Percentiles rank a stretch among this genome's conserved stretches.
These are phyloP conservation scores for Cladosporium sp. DNA, from an alignment of 2,329 filamentous ascomycete genomes.

Conservation along the genomic window DNA sequence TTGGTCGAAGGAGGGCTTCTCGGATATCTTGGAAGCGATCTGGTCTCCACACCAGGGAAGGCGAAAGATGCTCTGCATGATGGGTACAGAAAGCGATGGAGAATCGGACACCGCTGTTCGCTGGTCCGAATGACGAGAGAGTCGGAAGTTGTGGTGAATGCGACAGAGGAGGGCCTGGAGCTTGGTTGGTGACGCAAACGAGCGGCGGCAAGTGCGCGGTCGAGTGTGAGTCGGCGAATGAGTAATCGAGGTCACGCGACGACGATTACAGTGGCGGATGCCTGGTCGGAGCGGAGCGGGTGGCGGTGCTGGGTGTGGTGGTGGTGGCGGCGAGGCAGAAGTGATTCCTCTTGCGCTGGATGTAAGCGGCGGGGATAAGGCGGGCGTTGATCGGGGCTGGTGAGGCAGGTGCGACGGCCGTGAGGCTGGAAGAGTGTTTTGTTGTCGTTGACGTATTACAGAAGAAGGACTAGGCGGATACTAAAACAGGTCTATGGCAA, in stretches of 20 bases:
- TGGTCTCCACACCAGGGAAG: slow-evolving; percentile 49
- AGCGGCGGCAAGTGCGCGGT: slow-evolving; percentile 2
- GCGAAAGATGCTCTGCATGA: slow-evolving; percentile 54
- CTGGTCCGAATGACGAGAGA: slow-evolving; percentile 30
- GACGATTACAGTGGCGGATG: not conserved
- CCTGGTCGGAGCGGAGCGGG: slow-evolving; percentile 1
- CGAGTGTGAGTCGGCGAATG: slow-evolving; percentile 7
- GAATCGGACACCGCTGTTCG: slow-evolving; percentile 23
- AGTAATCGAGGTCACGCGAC: slow-evolving; percentile 12
- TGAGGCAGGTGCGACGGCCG: slow-evolving; percentile 6
- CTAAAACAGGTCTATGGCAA: slow-evolving; percentile 20
- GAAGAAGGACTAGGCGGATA: slow-evolving; percentile 10
- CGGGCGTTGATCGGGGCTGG: slow-evolving; percentile 3
- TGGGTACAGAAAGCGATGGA: slow-evolving; percentile 28
- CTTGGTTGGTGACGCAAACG: not conserved
- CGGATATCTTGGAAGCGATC: slow-evolving; percentile 38
- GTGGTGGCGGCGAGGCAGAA: slow-evolving; percentile 1
- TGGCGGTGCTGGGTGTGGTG: not conserved
- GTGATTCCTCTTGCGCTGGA: slow-evolving; percentile 3
- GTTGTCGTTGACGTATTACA: slow-evolving; percentile 9
- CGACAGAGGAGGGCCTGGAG: slow-evolving; percentile 22
- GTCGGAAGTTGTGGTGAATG: slow-evolving; percentile 23
- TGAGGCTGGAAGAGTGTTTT: slow-evolving; percentile 1
- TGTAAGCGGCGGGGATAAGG: slow-evolving; percentile 13
- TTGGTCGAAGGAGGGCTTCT: slow-evolving; percentile 15